Evolutionary conservation across 1,139 yeast species (phyloP).

Genomic region (Debaryomycetaceae sp.): DNA sequence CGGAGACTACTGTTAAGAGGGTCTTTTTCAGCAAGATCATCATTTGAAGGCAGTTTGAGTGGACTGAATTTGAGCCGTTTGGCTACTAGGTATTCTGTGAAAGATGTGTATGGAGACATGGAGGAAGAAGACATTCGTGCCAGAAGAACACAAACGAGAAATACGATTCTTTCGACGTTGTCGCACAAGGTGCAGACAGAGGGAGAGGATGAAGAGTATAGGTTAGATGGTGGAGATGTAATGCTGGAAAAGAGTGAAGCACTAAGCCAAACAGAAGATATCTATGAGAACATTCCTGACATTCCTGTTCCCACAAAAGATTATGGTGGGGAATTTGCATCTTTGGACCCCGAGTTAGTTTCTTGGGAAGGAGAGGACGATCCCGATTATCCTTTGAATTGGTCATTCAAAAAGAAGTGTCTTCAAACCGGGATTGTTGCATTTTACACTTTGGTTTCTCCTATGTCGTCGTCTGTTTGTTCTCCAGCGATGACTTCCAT

Average conservation of each 20-base stretch:
- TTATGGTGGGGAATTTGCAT: constrained; percentile 48
- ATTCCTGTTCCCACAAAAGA: constrained; percentile 39
- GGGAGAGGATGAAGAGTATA: constrained; percentile 10
- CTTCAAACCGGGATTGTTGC: constrained; percentile 48
- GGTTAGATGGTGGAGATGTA: constrained; percentile 4
- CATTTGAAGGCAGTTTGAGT: constrained; percentile 2
- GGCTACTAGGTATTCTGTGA: constrained; percentile 21
- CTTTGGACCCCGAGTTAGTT: constrained; percentile 59
- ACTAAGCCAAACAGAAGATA: background rate
- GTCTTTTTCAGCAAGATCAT: constrained; percentile 1
- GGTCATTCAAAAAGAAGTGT: constrained; percentile 42
- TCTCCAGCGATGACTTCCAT: constrained; percentile 57
- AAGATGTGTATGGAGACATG: constrained; percentile 29
- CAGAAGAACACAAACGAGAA: constrained; percentile 31
- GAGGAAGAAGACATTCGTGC: constrained; percentile 22
- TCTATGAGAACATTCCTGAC: constrained; percentile 29
- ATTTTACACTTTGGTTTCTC: constrained; percentile 51
- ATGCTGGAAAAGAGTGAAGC: constrained; percentile 1
- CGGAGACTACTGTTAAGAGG: constrained; percentile 1
- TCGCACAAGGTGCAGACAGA: constrained; percentile 16
- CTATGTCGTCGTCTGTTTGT: constrained; percentile 56
- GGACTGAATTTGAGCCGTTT: constrained; percentile 8
- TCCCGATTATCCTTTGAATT: constrained; percentile 59
- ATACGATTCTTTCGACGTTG: constrained; percentile 30
- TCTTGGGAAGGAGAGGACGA: constrained; percentile 66